Evolutionary conservation across 257 asterid genomes (phyloP).

Genomic region (Solanum appendiculatum): DNA sequence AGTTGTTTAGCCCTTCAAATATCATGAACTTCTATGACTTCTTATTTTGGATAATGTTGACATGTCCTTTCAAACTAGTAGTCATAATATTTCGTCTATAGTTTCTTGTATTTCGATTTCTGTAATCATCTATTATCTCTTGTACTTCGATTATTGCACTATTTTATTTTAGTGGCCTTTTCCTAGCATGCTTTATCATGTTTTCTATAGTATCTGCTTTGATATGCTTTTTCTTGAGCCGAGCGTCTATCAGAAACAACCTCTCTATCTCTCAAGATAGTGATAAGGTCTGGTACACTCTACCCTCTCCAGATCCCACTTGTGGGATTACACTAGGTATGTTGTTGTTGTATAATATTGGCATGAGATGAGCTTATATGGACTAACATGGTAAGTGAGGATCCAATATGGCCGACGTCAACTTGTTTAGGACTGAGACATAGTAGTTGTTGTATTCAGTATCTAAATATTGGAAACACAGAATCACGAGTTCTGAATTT

Average conservation of each 20-base stretch:
- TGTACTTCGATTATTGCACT: not conserved
- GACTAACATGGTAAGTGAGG: not conserved
- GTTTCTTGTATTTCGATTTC: not conserved
- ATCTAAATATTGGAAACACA: not conserved
- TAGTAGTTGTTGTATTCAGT: not conserved
- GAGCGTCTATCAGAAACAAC: not conserved
- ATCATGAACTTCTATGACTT: not conserved
- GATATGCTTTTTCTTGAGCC: not conserved
- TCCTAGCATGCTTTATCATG: not conserved
- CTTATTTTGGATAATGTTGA: not conserved
- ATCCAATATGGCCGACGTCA: not conserved
- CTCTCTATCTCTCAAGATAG: not conserved
- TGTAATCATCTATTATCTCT: not conserved
- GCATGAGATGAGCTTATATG: not conserved
- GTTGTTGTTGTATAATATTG: not conserved
- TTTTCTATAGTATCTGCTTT: not conserved
- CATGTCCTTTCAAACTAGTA: not conserved
- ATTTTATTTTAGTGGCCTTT: not conserved
- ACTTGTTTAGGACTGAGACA: not conserved
- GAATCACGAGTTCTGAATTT: not conserved
- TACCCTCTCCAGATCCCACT: not conserved
- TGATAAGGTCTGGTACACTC: not conserved
- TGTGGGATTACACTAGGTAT: not conserved
- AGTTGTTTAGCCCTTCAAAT: not conserved
- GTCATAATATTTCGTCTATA: not conserved